Evolutionary conservation across 768 basidiomycete genomes (phyloP), one percentile per base, ranked within the genome.

Genomic region (Suillus lakei): DNA sequence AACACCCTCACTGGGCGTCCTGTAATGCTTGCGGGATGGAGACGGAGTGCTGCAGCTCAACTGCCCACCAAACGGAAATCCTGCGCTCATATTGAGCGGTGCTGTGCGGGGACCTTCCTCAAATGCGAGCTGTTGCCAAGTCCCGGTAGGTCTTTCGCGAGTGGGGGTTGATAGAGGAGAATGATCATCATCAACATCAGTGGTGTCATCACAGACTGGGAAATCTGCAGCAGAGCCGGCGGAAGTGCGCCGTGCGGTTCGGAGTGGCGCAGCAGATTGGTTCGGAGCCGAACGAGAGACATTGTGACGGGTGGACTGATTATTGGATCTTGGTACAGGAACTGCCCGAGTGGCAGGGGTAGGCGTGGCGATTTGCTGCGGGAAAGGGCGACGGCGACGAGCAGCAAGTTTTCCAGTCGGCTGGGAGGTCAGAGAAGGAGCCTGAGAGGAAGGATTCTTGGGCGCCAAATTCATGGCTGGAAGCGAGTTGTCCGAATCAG

Each of bases 161-260:
- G 82, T 77, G n/a, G 88, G 89, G 0, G 89, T 89, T 28, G 83
- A 79, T 30, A 86, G 85, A 9, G 81, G 80, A 39, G 79, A 79
- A n/a, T 59, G 73, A 18, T 83, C 79, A 12, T 78, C 74, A 32
- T 79, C 75, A 5, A 78, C 79, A 53, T 89, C 88, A 46, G 84
- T 88, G 68, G 84, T 83, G 69, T 93, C 91, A 67, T 93, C 91
- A 69, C 91, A 92, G 53, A 93, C 77, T 3, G 89, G 91, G 75
- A 91, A 91, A 41, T 77, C 80, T 54, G 69, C 58, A 55, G 73
- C 70, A 61, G 71, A 56, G n/a, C 75, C 76, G 12, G 74, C 71
- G 1, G 72, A 74, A 5, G 75, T 70, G 55, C 79, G 81, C 56
- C 79, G 79, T 66, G 46, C 67, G 48, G 76, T 66, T 48, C 74